Evolutionary conservation across 2,329 filamentous ascomycete genomes (phyloP).

Genomic region (Xylariaceae sp.): DNA sequence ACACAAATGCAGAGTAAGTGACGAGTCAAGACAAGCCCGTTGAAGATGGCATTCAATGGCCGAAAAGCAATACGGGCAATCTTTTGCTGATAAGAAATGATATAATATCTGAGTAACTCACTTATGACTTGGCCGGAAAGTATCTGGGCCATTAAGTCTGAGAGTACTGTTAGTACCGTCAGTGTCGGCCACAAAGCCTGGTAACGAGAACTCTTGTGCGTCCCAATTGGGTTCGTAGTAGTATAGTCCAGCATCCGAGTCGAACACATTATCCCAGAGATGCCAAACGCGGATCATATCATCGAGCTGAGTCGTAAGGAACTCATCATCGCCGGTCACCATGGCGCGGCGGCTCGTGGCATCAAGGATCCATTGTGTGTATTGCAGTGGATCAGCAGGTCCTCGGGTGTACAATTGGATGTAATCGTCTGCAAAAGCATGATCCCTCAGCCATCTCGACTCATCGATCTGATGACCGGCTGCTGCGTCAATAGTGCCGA

Average conservation of each 20-base stretch:
- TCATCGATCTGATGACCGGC: slow-evolving; percentile 37
- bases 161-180: slow-evolving; percentile 29
- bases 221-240: slow-evolving; percentile 41
- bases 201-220: slow-evolving; percentile 39
- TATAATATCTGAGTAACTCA: slow-evolving; percentile 2
- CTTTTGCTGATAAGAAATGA: background rate
- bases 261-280: slow-evolving; percentile 36
- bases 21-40: background rate
- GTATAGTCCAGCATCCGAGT: slow-evolving; percentile 36
- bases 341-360: slow-evolving; percentile 33
- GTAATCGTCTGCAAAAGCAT: slow-evolving; percentile 36
- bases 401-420: slow-evolving; percentile 36
- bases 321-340: slow-evolving; percentile 36
- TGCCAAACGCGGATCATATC: slow-evolving; percentile 38
- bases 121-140: slow-evolving; percentile 41
- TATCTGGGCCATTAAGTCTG: slow-evolving; percentile 35
- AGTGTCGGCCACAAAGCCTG: slow-evolving; percentile 35
- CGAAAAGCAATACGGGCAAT: background rate
- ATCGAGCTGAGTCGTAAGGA: slow-evolving; percentile 35
- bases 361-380: slow-evolving; percentile 36
- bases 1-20: slow-evolving; percentile 1
- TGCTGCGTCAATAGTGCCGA: slow-evolving; percentile 31
- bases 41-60: background rate
- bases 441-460: slow-evolving; percentile 38
- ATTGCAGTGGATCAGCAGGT: slow-evolving; percentile 34